These are phyloP conservation scores for Camelina sativa DNA, from an alignment of 345 rosid species.

Conservation along the genomic window DNA sequence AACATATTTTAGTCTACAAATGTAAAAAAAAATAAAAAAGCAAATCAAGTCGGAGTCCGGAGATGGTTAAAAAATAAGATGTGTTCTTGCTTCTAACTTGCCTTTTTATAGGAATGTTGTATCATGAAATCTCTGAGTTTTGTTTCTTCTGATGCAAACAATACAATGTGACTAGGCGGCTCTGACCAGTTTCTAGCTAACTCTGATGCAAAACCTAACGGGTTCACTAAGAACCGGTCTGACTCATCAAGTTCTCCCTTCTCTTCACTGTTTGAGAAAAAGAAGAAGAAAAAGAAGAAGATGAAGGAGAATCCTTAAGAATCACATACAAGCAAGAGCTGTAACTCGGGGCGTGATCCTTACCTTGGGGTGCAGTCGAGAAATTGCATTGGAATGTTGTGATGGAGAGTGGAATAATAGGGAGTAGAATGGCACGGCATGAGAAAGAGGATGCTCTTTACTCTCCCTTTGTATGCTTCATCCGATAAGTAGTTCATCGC, in stretches of 20 bases:
- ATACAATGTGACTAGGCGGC: slow-evolving; percentile 72
- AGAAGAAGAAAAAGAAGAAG: slow-evolving; percentile 4
- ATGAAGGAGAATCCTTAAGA: slow-evolving; percentile 20
- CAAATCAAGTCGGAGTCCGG: background rate
- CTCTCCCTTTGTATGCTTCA: slow-evolving; percentile 68
- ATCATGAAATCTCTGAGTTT: slow-evolving; percentile 58
- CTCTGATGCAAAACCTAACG: slow-evolving; percentile 60
- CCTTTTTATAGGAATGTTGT: slow-evolving; percentile 77
- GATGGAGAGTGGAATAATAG: slow-evolving; percentile 77
- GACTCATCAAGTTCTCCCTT: slow-evolving; percentile 71
- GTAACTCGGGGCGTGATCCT: background rate
- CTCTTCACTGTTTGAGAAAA: slow-evolving; percentile 57
- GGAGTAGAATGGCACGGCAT: slow-evolving; percentile 99
- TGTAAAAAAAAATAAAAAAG: background rate
- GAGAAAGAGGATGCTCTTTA: slow-evolving; percentile 71
- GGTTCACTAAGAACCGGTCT: slow-evolving; percentile 73
- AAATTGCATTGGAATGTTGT: slow-evolving; percentile 70
- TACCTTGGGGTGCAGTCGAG: slow-evolving; percentile 94
- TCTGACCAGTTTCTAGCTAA: slow-evolving; percentile 65
- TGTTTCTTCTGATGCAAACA: slow-evolving; percentile 74
- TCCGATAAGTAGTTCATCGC: slow-evolving; percentile 82
- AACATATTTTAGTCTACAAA: background rate
- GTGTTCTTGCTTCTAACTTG: slow-evolving; percentile 37
- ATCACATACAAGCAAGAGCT: slow-evolving; percentile 25
- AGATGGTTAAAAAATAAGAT: background rate